Percentiles rank a stretch among this genome's conserved stretches.
Conservation (phyloP, 768 basidiomycete species). For the Coprinellus micaceus region DNA sequence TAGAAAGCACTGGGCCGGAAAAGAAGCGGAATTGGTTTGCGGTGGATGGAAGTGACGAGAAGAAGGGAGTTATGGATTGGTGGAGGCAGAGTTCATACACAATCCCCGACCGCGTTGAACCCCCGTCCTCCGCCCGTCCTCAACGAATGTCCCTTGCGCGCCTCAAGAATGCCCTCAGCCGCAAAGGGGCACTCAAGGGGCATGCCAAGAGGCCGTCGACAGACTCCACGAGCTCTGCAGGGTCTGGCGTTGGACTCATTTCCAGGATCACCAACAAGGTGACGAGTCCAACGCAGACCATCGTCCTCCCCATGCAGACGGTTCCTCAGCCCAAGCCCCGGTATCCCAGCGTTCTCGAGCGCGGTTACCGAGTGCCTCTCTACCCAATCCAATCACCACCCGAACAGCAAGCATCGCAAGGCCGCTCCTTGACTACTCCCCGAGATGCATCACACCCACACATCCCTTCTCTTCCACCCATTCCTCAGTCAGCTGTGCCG, state of each 20-base stretch:
- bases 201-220: not conserved
- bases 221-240: not conserved
- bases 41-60: slow-evolving; percentile 25
- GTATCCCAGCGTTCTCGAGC: slow-evolving; percentile 36
- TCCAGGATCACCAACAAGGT: not conserved
- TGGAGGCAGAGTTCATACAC: slow-evolving; percentile 18
- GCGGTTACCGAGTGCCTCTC: slow-evolving; percentile 23
- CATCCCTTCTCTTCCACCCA: too few species aligned
- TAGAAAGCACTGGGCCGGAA: slow-evolving; percentile 22
- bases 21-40: slow-evolving; percentile 27
- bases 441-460: too few species aligned
- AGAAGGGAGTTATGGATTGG: slow-evolving; percentile 21
- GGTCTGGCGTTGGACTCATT: not conserved
- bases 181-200: slow-evolving; percentile 11
- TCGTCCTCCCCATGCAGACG: slow-evolving; percentile 27
- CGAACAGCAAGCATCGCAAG: slow-evolving; percentile 12
- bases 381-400: slow-evolving; percentile 19
- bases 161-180: slow-evolving; percentile 21
- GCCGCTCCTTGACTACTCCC: slow-evolving; percentile 12
- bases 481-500: not conserved
- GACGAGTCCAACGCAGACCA: slow-evolving; percentile 21
- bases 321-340: slow-evolving; percentile 27
- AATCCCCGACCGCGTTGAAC: slow-evolving; percentile 15
- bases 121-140: slow-evolving; percentile 11
- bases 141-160: slow-evolving; percentile 16